Conservation (phyloP, 805 yeast genomes). For the Lachancea sp. region DNA sequence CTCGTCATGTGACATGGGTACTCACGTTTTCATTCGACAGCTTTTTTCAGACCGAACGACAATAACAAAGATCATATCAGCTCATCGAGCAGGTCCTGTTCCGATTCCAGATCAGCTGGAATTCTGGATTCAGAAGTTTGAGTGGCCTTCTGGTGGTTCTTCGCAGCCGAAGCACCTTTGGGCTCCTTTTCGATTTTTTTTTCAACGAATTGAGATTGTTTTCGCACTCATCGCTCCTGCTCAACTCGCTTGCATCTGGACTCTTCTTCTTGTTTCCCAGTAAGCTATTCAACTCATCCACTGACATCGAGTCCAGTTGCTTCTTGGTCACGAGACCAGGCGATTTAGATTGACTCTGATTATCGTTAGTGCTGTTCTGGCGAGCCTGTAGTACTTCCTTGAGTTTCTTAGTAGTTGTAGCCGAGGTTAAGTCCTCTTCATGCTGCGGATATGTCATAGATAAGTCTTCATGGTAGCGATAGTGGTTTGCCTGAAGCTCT, state of each 20-base stretch:
- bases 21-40: too few species aligned
- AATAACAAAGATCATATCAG: too few species aligned
- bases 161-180: too few species aligned
- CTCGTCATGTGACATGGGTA: too few species aligned
- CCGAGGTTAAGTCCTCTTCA: constrained; percentile 2
- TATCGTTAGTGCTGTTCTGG: not conserved
- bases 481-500: constrained; percentile 18
- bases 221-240: too few species aligned
- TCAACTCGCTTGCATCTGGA: too few species aligned
- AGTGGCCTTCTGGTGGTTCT: not conserved
- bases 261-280: constrained; percentile 9
- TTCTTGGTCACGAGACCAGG: constrained; percentile 14
- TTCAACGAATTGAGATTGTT: too few species aligned
- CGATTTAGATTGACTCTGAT: not conserved
- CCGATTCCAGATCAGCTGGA: constrained; percentile 19
- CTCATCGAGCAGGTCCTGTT: constrained; percentile 18
- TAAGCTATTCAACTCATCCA: constrained; percentile 16
- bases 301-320: constrained; percentile 19
- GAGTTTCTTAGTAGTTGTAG: constrained; percentile 8
- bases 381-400: constrained; percentile 11
- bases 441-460: constrained; percentile 10
- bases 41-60: too few species aligned
- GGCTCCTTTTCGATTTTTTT: too few species aligned
- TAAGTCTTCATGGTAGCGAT: constrained; percentile 21
- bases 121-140: constrained; percentile 9